These are phyloP conservation scores for Rhytidiadelphus loreus DNA, from an alignment of 225 moss, liverwort and hornwort species.

Conservation along the genomic window DNA sequence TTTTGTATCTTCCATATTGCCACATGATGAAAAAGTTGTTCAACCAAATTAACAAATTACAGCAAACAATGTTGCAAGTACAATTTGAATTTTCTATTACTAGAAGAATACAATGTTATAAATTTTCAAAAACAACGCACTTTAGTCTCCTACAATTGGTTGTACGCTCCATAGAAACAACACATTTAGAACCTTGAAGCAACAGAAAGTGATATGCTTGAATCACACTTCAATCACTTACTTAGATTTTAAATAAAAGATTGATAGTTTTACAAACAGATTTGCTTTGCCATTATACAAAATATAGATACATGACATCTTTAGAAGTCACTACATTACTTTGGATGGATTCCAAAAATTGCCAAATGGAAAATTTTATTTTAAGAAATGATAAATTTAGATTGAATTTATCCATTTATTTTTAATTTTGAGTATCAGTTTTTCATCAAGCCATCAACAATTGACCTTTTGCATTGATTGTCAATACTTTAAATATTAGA, in stretches of 20 bases:
- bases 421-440: not conserved
- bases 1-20: not conserved
- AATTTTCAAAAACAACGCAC: not conserved
- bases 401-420: not conserved
- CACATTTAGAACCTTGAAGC: not conserved
- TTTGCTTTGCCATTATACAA: not conserved
- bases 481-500: not conserved
- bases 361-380: accelerated
- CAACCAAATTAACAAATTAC: not conserved
- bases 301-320: not conserved
- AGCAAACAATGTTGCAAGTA: not conserved
- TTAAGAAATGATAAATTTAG: not conserved
- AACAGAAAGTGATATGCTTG: not conserved
- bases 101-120: not conserved
- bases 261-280: accelerated
- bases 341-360: accelerated
- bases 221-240: not conserved
- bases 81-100: accelerated
- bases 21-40: not conserved
- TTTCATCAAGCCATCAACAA: not conserved
- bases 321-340: too few species aligned
- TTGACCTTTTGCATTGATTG: not conserved
- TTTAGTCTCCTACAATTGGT: not conserved
- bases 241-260: not conserved
- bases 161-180: accelerated